Conservation (phyloP, 495 filamentous ascomycete species). For the Sphaerosporella brunnea region DNA sequence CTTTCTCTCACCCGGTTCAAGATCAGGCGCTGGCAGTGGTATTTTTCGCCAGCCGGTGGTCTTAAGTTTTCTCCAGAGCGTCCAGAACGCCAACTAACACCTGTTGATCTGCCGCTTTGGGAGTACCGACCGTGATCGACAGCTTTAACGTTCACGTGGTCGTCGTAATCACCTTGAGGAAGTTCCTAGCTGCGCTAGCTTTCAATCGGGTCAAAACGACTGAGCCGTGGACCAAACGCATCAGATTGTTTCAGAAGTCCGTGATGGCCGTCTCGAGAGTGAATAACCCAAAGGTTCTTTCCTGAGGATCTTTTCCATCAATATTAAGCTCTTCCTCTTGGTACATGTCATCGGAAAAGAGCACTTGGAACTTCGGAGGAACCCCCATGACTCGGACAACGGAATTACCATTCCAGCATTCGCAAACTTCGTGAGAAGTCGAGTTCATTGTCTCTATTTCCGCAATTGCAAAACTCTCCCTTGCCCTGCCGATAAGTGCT, state of each 20-base stretch:
- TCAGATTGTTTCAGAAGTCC: no score
- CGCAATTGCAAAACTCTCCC: conserved; percentile 11
- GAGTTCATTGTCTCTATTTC: conserved; percentile 6
- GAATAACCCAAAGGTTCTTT: conserved; percentile 11
- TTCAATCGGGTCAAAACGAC: no score
- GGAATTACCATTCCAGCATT: conserved; percentile 19
- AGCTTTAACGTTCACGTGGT: neutral
- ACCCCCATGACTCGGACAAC: conserved; percentile 16
- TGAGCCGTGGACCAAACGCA: no score
- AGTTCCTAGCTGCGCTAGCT: no score
- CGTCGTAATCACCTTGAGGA: neutral
- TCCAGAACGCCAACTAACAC: neutral
- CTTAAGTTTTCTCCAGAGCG: neutral
- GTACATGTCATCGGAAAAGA: no score
- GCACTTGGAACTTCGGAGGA: conserved; percentile 14
- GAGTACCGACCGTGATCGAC: no score
- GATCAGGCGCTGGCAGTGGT: neutral
- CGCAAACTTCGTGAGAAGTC: conserved; percentile 6
- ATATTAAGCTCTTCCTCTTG: no score
- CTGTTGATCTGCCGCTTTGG: no score
- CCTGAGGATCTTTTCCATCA: no score
- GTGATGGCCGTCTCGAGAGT: neutral
- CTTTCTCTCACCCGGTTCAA: conserved; percentile 1
- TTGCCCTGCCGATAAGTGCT: conserved; percentile 32
- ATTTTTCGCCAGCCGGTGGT: neutral